phyloP scores from a whole-genome alignment of 2,329 filamentous ascomycete species.

The Juglanconis sp. region DNA sequence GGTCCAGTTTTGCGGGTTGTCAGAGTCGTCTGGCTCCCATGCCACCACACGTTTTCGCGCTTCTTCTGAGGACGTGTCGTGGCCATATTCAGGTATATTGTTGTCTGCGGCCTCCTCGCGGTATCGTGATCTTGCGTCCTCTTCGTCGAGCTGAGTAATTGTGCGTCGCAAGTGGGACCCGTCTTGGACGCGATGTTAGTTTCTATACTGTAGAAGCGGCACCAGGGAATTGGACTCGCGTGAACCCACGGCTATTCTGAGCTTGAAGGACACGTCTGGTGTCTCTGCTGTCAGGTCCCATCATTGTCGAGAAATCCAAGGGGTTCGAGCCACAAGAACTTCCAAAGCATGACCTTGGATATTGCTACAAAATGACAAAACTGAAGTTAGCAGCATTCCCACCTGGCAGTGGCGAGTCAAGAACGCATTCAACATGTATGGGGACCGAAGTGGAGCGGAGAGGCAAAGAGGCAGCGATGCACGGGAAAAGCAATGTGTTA shows the following conservation, averaged over 20 bases:
- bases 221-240: no score
- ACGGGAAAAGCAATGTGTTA: not conserved
- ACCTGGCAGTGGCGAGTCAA: not conserved
- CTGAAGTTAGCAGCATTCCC: not conserved
- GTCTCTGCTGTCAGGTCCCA: not conserved
- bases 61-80: constrained; percentile 27
- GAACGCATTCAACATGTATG: not conserved
- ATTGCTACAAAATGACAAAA: not conserved
- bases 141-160: constrained; percentile 32
- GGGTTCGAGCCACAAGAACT: not conserved
- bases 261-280: not conserved
- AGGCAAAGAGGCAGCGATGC: no score
- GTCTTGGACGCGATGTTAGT: not conserved
- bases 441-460: not conserved
- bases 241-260: constrained; percentile 9
- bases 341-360: not conserved
- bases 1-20: constrained; percentile 54
- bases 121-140: constrained; percentile 39
- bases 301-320: not conserved
- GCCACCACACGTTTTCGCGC: constrained; percentile 35
- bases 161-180: constrained; percentile 7
- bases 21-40: constrained; percentile 46
- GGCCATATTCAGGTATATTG: constrained; percentile 20
- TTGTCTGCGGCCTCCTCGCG: constrained; percentile 40
- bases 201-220: no score